Conservation (phyloP, 2,329 filamentous ascomycete genomes). For the Beauveria caledonica region DNA sequence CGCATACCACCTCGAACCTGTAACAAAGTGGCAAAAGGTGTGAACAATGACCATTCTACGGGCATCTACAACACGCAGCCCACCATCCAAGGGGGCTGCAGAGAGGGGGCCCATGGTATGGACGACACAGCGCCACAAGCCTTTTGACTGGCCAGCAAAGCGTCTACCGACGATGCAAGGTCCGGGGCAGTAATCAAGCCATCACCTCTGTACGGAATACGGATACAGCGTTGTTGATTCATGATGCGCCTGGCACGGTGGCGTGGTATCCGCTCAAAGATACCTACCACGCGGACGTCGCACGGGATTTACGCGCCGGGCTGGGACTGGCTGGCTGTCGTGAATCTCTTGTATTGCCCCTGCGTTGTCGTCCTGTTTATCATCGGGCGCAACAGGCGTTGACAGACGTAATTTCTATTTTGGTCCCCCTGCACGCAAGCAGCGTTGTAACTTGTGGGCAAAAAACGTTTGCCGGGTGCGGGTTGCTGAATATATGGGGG, state of each 20-base stretch:
- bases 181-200: background rate
- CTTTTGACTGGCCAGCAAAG: background rate
- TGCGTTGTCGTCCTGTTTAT: background rate
- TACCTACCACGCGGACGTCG: background rate
- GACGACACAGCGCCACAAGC: background rate
- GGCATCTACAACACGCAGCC: no score
- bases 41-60: background rate
- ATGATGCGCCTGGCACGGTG: background rate
- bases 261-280: background rate
- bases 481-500: background rate
- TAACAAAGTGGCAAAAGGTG: background rate
- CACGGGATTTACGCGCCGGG: constrained; percentile 3
- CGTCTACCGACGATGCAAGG: background rate
- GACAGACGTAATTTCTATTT: background rate
- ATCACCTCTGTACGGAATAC: no score
- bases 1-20: background rate
- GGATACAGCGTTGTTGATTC: background rate
- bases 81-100: no score
- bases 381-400: background rate
- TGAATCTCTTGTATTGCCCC: background rate
- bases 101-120: background rate
- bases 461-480: background rate
- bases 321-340: background rate
- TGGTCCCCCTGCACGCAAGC: background rate
- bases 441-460: no score